Evolutionary conservation across 768 basidiomycete species (phyloP), one percentile per base, ranked within the genome.

Genomic region (Leccinum broughii): DNA sequence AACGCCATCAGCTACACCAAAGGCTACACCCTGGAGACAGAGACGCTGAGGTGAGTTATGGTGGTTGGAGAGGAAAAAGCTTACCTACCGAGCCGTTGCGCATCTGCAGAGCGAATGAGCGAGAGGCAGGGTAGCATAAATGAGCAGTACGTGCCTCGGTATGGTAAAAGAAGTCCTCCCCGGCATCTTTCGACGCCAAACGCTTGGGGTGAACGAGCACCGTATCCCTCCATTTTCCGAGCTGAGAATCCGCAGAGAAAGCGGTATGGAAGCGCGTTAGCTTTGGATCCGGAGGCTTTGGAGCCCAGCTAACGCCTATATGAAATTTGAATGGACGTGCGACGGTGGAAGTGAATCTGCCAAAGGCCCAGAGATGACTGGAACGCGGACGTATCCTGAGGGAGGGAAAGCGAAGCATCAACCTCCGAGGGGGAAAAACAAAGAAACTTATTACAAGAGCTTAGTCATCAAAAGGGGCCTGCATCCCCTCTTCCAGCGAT

Each of bases 1-100:
- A 4, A 97, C 94, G 20, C 95, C 95, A 66, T 98, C 95, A 41
- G 94, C 92, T 5, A 97, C 84, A 39, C 92, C 93, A 56, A 97
- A 80, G 2, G 89, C 83, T 30, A 92, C 71, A 24, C 90, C 90
- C 90, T 92, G 32, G n/a, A 24, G 0, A 51, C 24, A 15, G 22
- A 37, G 30, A 50, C 20, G 64, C 48, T 69, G 72, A 54, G 75
- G 63, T 59, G 63, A 64, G 64, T 68, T 59, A 48, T 64, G 67
- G 59, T 65, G 59, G 55, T 22, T n/a, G 20, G 44, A 20, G 46
- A 41, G 4, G 13, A 30, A 54, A 22, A 0, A 51, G 54, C 72
- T 66, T 67, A 82, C 87, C 77, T 80, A 93, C 91, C 80, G 91
- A 92, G 58, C 80, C 77, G 69, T 85, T 85, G 51, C 84, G 83